Evolutionary conservation across 495 filamentous ascomycete species (phyloP).

Genomic region (Astrocystis sublimbata): DNA sequence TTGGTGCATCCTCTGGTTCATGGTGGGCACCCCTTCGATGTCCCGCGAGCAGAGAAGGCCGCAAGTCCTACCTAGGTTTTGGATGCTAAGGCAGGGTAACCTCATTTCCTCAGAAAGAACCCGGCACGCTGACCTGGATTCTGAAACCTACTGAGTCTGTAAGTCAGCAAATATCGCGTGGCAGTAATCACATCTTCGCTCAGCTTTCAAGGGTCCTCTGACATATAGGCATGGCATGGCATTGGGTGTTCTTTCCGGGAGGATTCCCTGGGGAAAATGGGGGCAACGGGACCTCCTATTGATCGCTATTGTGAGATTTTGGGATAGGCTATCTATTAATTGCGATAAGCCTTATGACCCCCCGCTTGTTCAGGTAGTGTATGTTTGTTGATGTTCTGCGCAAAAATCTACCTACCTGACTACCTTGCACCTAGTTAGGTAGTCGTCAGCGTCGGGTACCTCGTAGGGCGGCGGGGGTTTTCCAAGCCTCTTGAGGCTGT

Average conservation of each 20-base stretch:
- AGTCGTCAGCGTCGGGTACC: background rate
- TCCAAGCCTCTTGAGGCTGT: background rate
- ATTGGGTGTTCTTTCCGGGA: conserved; percentile 2
- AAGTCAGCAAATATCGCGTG: conserved; percentile 19
- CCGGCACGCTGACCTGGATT: background rate
- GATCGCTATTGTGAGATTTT: background rate
- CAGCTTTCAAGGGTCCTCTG: conserved; percentile 8
- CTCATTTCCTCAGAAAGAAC: conserved; percentile 4
- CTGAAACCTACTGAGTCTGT: conserved; percentile 14
- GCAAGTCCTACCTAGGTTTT: background rate
- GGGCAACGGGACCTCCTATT: conserved; percentile 1
- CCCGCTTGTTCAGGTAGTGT: no score
- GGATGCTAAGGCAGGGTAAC: background rate
- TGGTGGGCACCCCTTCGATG: no score
- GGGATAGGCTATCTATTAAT: conserved; percentile 3
- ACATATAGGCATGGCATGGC: background rate
- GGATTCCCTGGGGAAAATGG: conserved; percentile 15
- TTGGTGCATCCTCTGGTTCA: background rate
- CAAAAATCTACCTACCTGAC: no score
- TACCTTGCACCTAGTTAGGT: background rate
- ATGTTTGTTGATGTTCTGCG: no score
- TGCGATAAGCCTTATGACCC: no score
- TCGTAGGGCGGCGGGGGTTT: conserved; percentile 10
- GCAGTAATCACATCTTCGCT: conserved; percentile 16
- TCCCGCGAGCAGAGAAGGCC: no score